Evolutionary conservation across 1,284 basidiomycete species (phyloP).

Genomic region (Austropuccinia psidii): DNA sequence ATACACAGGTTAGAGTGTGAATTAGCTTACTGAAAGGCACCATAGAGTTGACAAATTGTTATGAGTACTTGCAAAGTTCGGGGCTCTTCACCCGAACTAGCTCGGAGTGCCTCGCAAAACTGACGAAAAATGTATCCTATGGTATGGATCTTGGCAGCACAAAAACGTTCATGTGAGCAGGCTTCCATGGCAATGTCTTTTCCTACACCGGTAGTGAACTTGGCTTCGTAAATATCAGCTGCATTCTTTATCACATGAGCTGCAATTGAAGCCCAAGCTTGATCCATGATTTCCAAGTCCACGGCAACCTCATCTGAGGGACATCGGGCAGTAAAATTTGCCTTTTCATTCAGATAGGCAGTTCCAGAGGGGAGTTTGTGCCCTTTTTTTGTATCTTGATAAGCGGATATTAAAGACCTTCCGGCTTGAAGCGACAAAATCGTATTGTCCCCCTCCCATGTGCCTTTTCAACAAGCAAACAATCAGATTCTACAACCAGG

Average conservation of each 20-base stretch:
- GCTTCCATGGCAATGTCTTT: conserved; percentile 47
- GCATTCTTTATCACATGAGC: conserved; percentile 48
- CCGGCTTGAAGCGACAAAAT: conserved; percentile 47
- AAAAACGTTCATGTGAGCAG: conserved; percentile 47
- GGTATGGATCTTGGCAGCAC: conserved; percentile 48
- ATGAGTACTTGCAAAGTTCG: conserved; percentile 1
- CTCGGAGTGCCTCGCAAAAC: conserved; percentile 45
- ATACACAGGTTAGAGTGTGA: not conserved
- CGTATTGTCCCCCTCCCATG: conserved; percentile 47
- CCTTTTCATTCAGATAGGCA: conserved; percentile 45
- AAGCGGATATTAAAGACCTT: conserved; percentile 45
- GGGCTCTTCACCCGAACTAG: conserved; percentile 38
- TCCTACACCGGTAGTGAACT: conserved; percentile 42
- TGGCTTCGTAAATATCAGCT: conserved; percentile 43
- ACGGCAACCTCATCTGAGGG: conserved; percentile 41
- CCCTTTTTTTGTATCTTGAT: conserved; percentile 45
- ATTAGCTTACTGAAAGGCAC: conserved; percentile 24
- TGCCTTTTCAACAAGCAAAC: conserved; percentile 36
- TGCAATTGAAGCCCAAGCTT: conserved; percentile 45
- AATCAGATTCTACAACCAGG: not conserved
- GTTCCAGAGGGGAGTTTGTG: conserved; percentile 43
- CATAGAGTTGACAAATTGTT: conserved; percentile 29
- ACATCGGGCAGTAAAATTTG: conserved; percentile 42
- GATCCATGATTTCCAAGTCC: conserved; percentile 45
- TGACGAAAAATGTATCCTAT: conserved; percentile 47